Evolutionary conservation across 768 basidiomycete genomes (phyloP).

Genomic region (Rhodotorula graminis): DNA sequence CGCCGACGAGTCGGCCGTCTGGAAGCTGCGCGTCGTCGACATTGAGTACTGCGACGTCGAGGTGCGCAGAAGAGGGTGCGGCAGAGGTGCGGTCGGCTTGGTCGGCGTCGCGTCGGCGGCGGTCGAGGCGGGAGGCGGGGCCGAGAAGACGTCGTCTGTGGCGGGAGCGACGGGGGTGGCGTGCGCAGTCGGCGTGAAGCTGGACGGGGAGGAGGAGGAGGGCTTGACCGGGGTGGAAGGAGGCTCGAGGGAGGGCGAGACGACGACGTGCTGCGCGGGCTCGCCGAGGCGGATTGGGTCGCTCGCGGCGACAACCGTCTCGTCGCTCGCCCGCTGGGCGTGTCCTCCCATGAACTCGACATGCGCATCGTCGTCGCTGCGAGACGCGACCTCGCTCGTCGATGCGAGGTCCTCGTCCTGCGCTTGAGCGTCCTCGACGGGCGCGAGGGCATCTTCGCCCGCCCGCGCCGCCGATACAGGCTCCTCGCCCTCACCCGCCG

Average conservation of each 20-base stretch:
- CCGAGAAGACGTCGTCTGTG: conserved; percentile 1
- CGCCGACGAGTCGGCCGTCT: conserved; percentile 14
- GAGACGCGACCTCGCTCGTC: background rate
- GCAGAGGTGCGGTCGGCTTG: background rate
- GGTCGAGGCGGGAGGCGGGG: background rate
- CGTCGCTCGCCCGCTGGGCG: background rate
- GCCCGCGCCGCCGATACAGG: background rate
- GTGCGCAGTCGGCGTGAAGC: background rate
- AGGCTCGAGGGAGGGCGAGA: background rate
- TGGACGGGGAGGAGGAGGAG: background rate
- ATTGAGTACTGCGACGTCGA: background rate
- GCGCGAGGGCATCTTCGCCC: background rate
- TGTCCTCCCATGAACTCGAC: background rate
- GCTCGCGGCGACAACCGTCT: background rate
- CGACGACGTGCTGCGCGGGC: background rate
- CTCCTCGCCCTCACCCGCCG: background rate
- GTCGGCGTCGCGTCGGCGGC: background rate
- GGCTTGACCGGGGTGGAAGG: background rate
- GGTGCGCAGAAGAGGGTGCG: background rate
- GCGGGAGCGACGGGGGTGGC: background rate
- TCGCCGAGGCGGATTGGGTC: background rate
- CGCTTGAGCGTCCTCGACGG: too few species aligned
- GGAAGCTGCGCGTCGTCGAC: conserved; percentile 9
- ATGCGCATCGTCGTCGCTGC: too few species aligned
- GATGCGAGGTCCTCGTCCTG: too few species aligned